A percentile compares a stretch with the other conserved stretches of the same genome.
Conservation (phyloP, 2,329 filamentous ascomycete species). For the Gremmenia infestans region DNA sequence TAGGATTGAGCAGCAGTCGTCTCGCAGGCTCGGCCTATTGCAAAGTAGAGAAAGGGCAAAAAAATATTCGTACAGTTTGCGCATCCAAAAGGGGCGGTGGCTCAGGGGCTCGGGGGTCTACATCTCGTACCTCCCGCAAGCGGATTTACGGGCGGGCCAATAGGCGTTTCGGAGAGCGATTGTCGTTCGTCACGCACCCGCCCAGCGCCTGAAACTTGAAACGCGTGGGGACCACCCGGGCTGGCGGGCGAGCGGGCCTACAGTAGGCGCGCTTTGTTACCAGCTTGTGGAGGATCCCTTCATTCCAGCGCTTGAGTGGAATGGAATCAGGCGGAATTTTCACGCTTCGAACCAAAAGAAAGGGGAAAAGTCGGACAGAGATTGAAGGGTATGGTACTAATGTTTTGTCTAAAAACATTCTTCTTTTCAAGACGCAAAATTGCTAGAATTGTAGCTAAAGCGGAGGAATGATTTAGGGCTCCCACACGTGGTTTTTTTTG, state of each 20-base stretch:
- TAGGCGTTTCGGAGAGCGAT: not conserved
- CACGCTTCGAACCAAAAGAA: not conserved
- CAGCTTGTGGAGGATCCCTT: not conserved
- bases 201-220: not conserved
- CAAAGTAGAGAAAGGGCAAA: no score
- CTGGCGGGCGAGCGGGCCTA: not conserved
- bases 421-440: no score
- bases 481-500: no score
- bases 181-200: not conserved
- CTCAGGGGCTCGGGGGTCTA: no score
- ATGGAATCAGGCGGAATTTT: no score
- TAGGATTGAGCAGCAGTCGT: not conserved
- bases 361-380: not conserved
- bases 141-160: not conserved
- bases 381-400: not conserved
- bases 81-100: not conserved
- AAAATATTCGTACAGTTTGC: no score
- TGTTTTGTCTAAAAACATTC: not conserved
- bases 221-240: not conserved
- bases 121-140: not conserved
- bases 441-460: no score
- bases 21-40: no score
- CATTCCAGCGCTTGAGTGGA: not conserved
- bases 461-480: no score
- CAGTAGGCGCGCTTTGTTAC: not conserved